Base-by-base conservation (phyloP, 768 basidiomycete species). In the Phanerochaete carnosa region DNA sequence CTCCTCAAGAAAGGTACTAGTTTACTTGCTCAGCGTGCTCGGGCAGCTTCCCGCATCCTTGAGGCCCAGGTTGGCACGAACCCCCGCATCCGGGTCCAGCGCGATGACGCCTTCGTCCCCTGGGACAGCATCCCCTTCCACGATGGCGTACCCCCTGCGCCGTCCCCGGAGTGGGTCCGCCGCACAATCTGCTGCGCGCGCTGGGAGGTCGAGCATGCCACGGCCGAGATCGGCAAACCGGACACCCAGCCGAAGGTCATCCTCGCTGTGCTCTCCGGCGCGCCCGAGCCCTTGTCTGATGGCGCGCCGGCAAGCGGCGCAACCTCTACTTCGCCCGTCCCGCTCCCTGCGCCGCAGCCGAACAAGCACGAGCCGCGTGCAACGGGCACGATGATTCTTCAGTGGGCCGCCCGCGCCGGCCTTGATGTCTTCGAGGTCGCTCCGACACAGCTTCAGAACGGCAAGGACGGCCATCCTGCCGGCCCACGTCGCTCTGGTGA, bases 1-100 rank as follows among this genome's bases (percentile, higher is more conserved):
- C 76, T 95, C 1, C 83, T 96, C 68, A 97, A 97, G 82, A 97
- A 96, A 70, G 94, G 94, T 1, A 86, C 87, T 0, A 89, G 81
- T 28, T 75, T 83, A 0, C 80, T 94, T 12, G 92, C 94, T 0
- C 85, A 90, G 69, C 86, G 88, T 28, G 94, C 94, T 1, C 89
- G 95, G 23, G 80, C 88, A 0, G 95, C 94, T 13, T 94, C 94
- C 12, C 88, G 95, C 25, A 87, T 94, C 55, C 82, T 97, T 45
- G 95, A 97, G 72, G 86, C 88, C 0, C 89, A 92, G 72, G 91
- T 94, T 39, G 92, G 92, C 32, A 81, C 84, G 25, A 93, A 94
- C 68, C 81, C 87, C 3, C 87, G 91, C 62, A 90, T 94, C 56
- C 81, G 86, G 9, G 90, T 94, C 19, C 92, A 93, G 73, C 80